phyloP scores from a whole-genome alignment of 371 early-diverging fungal species.

The Zychaea mexicana region DNA sequence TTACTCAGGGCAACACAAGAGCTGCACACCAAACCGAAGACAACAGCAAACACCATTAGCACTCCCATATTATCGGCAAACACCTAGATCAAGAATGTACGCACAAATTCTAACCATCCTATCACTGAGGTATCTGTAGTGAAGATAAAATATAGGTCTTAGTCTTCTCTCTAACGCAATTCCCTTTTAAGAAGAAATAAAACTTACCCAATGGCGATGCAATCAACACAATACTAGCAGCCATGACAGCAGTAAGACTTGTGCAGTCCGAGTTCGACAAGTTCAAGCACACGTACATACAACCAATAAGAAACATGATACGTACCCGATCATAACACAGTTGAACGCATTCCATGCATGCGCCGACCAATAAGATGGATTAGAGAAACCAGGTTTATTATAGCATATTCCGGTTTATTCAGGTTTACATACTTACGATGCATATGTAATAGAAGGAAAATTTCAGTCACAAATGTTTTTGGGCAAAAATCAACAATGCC shows the following conservation, averaged over 20 bases:
- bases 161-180: not conserved
- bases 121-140: slow-evolving; percentile 9
- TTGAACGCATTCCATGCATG: no score
- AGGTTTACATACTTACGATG: no score
- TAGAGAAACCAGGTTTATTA: no score
- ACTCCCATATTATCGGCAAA: slow-evolving; percentile 33
- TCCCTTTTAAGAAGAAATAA: not conserved
- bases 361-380: no score
- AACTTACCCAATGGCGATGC: slow-evolving; percentile 16
- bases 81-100: slow-evolving; percentile 2
- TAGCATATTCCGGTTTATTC: no score
- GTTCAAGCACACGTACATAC: no score
- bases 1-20: slow-evolving; percentile 34
- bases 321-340: no score
- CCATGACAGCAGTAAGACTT: slow-evolving; percentile 12
- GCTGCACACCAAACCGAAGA: slow-evolving; percentile 44
- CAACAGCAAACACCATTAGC: slow-evolving; percentile 31
- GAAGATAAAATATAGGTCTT: not conserved
- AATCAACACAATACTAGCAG: slow-evolving; percentile 16
- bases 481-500: no score
- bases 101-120: slow-evolving; percentile 14
- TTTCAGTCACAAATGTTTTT: no score
- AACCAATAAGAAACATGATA: no score
- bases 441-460: no score
- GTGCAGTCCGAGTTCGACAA: slow-evolving; percentile 14